Percentiles rank a stretch among this genome's conserved stretches.
phyloP scores from a whole-genome alignment of 148 eudicot species.

The Simmondsia chinensis region DNA sequence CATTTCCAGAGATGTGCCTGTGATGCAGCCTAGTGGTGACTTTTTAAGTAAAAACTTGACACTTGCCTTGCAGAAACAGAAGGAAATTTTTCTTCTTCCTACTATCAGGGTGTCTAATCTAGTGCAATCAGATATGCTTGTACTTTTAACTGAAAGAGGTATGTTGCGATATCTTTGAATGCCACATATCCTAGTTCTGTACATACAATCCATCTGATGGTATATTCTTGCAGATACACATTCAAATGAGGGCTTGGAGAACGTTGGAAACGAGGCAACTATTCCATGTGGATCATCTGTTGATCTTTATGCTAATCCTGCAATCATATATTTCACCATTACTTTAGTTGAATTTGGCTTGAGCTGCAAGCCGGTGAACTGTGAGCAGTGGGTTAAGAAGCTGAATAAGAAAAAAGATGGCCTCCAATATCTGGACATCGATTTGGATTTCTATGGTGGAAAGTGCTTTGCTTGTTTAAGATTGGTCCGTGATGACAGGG shows the following conservation, averaged over 20 bases:
- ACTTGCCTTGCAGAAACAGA: slow-evolving; percentile 69
- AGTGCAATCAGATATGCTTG: slow-evolving; percentile 67
- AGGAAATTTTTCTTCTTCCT: slow-evolving; percentile 87
- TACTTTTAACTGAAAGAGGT: slow-evolving; percentile 73
- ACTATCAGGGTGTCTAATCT: slow-evolving; percentile 68
- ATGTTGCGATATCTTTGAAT: slow-evolving; percentile 6
- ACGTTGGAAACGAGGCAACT: slow-evolving; percentile 53
- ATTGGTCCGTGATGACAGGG: slow-evolving; percentile 64
- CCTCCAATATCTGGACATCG: slow-evolving; percentile 57
- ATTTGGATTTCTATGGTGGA: slow-evolving; percentile 72
- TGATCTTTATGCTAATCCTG: slow-evolving; percentile 81
- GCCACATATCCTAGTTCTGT: too few species aligned
- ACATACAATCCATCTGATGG: too few species aligned
- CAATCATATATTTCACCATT: slow-evolving; percentile 50
- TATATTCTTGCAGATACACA: slow-evolving; percentile 53
- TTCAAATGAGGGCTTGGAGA: slow-evolving; percentile 17
- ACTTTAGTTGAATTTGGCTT: slow-evolving; percentile 57
- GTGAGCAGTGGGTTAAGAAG: slow-evolving; percentile 80
- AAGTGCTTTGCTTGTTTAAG: slow-evolving; percentile 75
- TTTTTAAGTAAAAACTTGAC: slow-evolving; percentile 38
- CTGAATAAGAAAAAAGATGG: slow-evolving; percentile 67
- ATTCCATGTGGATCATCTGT: slow-evolving; percentile 52
- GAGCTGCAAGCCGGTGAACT: slow-evolving; percentile 83
- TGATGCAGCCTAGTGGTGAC: slow-evolving; percentile 46
- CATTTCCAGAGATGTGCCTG: slow-evolving; percentile 57